Conservation (phyloP, 148 eudicot genomes). For the Rhododendron simsii region DNA sequence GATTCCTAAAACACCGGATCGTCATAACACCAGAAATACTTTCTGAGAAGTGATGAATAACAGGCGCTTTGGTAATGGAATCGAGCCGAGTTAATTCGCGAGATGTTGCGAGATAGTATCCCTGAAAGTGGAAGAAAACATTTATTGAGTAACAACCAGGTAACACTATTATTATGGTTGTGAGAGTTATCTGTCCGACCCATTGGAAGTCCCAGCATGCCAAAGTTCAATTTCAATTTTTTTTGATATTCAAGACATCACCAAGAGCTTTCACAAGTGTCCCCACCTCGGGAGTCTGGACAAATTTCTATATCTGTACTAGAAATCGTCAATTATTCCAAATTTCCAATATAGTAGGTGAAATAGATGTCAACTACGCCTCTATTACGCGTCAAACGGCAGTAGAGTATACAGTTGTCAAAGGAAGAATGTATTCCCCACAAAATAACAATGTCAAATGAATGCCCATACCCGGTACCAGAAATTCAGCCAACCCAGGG, state of each 20-base stretch:
- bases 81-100: slow-evolving; percentile 92
- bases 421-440: background rate
- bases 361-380: background rate
- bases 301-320: background rate
- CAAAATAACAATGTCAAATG: background rate
- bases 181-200: background rate
- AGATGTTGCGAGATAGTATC: slow-evolving; percentile 79
- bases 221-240: background rate
- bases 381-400: background rate
- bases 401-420: background rate
- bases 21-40: slow-evolving; percentile 95
- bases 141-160: background rate
- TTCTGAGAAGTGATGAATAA: slow-evolving; percentile 94
- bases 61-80: slow-evolving; percentile 92
- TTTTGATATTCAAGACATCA: background rate
- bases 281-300: background rate
- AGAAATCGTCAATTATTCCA: background rate
- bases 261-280: background rate
- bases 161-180: background rate
- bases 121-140: slow-evolving; percentile 34
- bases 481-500: slow-evolving; percentile 83
- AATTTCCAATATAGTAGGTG: background rate
- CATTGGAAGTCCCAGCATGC: background rate
- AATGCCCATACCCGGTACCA: slow-evolving; percentile 74
- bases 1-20: slow-evolving; percentile 82